Base-by-base conservation (phyloP, 305 asterid species). In the Salvia sclarea region DNA sequence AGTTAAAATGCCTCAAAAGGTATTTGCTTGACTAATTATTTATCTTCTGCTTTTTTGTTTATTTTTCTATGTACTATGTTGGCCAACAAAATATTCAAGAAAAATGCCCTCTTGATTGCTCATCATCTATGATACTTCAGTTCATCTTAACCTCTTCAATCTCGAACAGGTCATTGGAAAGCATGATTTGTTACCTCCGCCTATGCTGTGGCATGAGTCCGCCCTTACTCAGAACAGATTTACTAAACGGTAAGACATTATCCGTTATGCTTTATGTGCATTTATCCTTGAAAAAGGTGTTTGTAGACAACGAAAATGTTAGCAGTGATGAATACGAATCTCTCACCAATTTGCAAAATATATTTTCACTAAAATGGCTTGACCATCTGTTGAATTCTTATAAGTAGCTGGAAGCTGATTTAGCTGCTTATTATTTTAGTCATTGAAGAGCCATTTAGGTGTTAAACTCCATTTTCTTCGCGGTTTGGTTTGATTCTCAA, bases 1-100 rank as follows among this genome's bases (percentile, higher is more conserved):
- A 71, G 86, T 84, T 48, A 69, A 2, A 58, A 44, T 76, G 74
- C 86, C 83, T 74, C 56, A 13, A 71, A 78, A 81, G 88, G 93
- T 82, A 18, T 69, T 49, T 20, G 24, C 17, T 25, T 49, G 56
- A 43, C 71, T 17, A 7, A 30, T 58, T 30, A 16, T 63, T 24
- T 30, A 7, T 47, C 41, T 53, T 73, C 14, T 4, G 3, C 20
- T 30, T 6, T 24, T 14, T 43, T 30, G 13, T 45, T 20, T 45
- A 37, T 31, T 71, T 49, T 16, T 41, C 13, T 37, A 33, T 16
- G 28, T 16, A 47, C 10, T 8, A 49, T 24, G 12, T 56, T 33
- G 16, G 25, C 62, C 40, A 17, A 38, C 25, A 37, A 61, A 38
- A 16, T 17, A 18, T 58, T 65, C 55, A 40, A 57, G 62, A 28